These are phyloP conservation scores for Antitrichia curtipendula DNA, from an alignment of 225 moss, liverwort and hornwort species.

Conservation along the genomic window DNA sequence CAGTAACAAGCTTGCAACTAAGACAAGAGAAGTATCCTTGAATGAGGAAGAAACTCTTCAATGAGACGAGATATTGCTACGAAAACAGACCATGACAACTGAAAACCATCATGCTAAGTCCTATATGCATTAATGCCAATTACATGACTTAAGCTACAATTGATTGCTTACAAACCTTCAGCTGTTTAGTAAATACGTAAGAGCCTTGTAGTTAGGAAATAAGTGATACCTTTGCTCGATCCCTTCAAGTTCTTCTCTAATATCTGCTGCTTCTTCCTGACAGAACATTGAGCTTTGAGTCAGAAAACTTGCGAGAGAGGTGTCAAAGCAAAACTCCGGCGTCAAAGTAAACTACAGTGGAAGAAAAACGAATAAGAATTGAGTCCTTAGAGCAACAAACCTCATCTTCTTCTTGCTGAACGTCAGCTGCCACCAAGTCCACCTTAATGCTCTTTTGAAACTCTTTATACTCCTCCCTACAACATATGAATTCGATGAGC, in stretches of 20 bases:
- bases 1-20: background rate
- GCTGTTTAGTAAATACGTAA: background rate
- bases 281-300: background rate
- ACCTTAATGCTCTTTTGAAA: conserved; percentile 84
- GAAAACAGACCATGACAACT: background rate
- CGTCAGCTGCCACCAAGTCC: conserved; percentile 63
- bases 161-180: background rate
- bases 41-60: background rate
- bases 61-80: background rate
- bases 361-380: background rate
- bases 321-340: background rate
- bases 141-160: background rate
- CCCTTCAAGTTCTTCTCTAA: conserved; percentile 33
- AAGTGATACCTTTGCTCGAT: conserved; percentile 36
- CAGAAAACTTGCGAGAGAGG: background rate
- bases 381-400: conserved; percentile 3
- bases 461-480: conserved; percentile 78
- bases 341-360: background rate
- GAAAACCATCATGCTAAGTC: background rate
- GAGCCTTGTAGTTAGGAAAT: background rate
- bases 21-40: background rate
- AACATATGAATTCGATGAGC: background rate
- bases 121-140: background rate
- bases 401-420: conserved; percentile 86
- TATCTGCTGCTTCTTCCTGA: conserved; percentile 51